Evolutionary conservation across 352 stramenopile species (phyloP).

Genomic region (Phytophthora colocasiae): DNA sequence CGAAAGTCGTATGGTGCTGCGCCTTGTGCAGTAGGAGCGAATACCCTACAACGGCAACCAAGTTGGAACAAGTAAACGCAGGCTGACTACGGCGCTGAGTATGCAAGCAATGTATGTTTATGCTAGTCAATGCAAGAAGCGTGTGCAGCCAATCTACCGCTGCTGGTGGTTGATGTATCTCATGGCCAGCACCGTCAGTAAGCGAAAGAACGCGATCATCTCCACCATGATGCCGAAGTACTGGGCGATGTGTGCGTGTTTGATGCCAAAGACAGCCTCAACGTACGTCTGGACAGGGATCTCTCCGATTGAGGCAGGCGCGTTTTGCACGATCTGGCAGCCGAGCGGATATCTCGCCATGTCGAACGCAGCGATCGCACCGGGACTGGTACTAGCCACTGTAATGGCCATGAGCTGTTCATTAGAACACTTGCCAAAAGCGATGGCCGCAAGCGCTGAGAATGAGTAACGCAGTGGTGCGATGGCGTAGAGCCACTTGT

Average conservation of each 20-base stretch:
- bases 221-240: conserved; percentile 43
- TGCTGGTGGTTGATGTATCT: conserved; percentile 57
- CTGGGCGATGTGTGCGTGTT: conserved; percentile 43
- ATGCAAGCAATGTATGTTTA: conserved; percentile 14
- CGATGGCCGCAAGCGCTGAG: conserved; percentile 36
- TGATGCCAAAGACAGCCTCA: conserved; percentile 49
- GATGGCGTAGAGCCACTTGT: conserved; percentile 56
- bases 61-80: background rate
- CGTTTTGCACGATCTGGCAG: conserved; percentile 44
- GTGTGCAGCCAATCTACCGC: conserved; percentile 16
- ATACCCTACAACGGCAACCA: background rate
- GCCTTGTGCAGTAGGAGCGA: conserved; percentile 32
- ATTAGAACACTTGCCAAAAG: conserved; percentile 45
- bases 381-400: conserved; percentile 10
- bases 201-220: conserved; percentile 47
- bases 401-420: conserved; percentile 31
- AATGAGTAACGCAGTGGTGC: conserved; percentile 46
- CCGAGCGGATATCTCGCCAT: conserved; percentile 32
- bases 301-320: conserved; percentile 28
- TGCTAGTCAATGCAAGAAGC: conserved; percentile 3
- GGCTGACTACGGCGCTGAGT: background rate
- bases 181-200: conserved; percentile 47
- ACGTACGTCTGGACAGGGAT: conserved; percentile 47
- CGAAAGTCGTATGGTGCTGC: conserved; percentile 48
- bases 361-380: conserved; percentile 16